Evolutionary conservation across 116 monocot genomes (phyloP).

Genomic region (Papilionanthe hybrid): DNA sequence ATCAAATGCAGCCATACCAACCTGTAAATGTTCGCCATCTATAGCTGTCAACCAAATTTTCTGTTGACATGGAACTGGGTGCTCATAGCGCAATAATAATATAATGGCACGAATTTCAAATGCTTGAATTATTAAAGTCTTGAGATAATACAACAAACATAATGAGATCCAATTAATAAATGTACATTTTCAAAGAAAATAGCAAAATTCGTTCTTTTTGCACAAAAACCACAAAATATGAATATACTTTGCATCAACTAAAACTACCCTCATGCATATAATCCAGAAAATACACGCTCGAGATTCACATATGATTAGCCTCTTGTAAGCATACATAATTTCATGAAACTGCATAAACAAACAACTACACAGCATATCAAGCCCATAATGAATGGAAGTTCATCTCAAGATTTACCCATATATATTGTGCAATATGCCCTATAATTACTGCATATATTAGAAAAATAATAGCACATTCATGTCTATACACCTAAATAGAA

Average conservation of each 20-base stretch:
- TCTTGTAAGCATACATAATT: neutral
- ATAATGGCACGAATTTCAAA: neutral
- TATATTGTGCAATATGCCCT: neutral
- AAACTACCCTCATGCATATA: neutral
- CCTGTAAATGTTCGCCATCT: conserved; percentile 31
- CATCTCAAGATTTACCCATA: neutral
- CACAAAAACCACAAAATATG: neutral
- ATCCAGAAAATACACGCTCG: neutral
- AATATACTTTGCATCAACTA: neutral
- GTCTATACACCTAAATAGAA: too few species aligned
- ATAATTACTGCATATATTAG: too few species aligned
- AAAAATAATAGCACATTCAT: too few species aligned
- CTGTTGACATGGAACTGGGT: neutral
- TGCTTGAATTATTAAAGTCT: neutral
- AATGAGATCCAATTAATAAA: neutral
- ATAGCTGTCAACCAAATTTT: neutral
- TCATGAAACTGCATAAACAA: neutral
- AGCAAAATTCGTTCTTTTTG: neutral
- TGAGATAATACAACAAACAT: neutral
- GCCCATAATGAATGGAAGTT: neutral
- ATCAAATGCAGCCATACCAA: conserved; percentile 98
- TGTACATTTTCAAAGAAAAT: neutral
- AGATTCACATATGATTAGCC: neutral
- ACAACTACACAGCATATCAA: neutral
- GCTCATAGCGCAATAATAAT: neutral